Evolutionary conservation across 2,329 filamentous ascomycete genomes (phyloP).

Genomic region (Trichoderma asperellum): DNA sequence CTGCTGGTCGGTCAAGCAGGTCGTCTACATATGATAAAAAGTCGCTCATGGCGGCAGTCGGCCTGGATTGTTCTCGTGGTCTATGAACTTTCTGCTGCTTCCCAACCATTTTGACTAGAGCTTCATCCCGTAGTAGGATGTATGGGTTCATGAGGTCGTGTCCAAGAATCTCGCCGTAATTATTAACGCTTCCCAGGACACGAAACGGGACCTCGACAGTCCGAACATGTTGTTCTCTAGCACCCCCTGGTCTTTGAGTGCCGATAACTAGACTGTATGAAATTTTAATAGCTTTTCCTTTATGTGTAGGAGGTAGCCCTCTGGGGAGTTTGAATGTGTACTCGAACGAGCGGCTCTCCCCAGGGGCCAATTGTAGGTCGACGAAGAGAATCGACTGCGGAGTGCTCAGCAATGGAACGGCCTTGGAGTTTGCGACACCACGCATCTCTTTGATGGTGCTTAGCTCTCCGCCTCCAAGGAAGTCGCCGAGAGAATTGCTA

Average conservation of each 20-base stretch:
- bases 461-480: slow-evolving; percentile 84
- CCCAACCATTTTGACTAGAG: slow-evolving; percentile 59
- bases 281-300: slow-evolving; percentile 92
- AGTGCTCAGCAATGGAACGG: slow-evolving; percentile 88
- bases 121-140: slow-evolving; percentile 83
- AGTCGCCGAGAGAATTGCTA: slow-evolving; percentile 82
- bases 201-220: slow-evolving; percentile 93
- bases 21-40: slow-evolving; percentile 80
- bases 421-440: slow-evolving; percentile 80
- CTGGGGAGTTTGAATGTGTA: slow-evolving; percentile 86
- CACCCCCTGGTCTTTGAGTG: slow-evolving; percentile 80
- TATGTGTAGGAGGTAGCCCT: slow-evolving; percentile 88
- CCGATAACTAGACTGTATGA: slow-evolving; percentile 89
- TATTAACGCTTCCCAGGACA: slow-evolving; percentile 90
- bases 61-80: slow-evolving; percentile 34
- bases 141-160: slow-evolving; percentile 96
- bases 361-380: slow-evolving; percentile 82
- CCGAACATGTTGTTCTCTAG: slow-evolving; percentile 79
- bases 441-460: slow-evolving; percentile 97
- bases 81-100: slow-evolving; percentile 37
- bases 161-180: slow-evolving; percentile 82
- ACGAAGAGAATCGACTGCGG: slow-evolving; percentile 96
- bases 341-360: slow-evolving; percentile 84
- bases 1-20: slow-evolving; percentile 63
- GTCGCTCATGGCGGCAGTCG: slow-evolving; percentile 58